Conservation (phyloP, 495 filamentous ascomycete genomes). For the Penicillium goetzii region DNA sequence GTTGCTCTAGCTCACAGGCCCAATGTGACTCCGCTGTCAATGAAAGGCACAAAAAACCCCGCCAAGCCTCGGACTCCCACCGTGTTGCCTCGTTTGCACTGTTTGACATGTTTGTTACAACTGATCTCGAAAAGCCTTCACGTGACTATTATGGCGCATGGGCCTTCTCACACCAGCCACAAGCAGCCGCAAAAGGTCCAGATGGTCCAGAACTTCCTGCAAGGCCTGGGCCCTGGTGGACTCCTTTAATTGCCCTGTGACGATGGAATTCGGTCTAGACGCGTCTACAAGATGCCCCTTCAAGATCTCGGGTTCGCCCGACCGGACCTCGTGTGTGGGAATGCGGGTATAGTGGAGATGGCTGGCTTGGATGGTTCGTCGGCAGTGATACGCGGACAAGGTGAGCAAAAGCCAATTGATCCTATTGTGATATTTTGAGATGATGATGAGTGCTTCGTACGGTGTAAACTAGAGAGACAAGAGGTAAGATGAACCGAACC, state of each 20-base stretch:
- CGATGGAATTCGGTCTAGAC: slow-evolving; percentile 39
- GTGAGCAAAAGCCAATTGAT: neutral
- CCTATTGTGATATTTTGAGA: neutral
- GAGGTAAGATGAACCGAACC: neutral
- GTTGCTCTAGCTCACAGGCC: neutral
- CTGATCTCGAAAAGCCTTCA: neutral
- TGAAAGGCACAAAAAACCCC: slow-evolving; percentile 41
- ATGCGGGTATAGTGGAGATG: slow-evolving; percentile 13
- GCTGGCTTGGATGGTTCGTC: slow-evolving; percentile 7
- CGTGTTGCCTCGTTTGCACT: slow-evolving; percentile 38
- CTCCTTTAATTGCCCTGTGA: slow-evolving; percentile 25
- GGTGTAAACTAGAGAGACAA: slow-evolving; percentile 10
- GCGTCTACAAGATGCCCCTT: slow-evolving; percentile 2
- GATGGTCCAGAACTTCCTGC: slow-evolving; percentile 36
- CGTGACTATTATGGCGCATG: neutral
- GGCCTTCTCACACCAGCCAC: slow-evolving; percentile 17
- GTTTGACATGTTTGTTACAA: slow-evolving; percentile 30
- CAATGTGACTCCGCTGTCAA: slow-evolving; percentile 20
- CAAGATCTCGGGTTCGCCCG: slow-evolving; percentile 17
- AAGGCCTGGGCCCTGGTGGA: slow-evolving; percentile 42
- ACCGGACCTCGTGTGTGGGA: slow-evolving; percentile 10
- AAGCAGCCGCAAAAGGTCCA: slow-evolving; percentile 16
- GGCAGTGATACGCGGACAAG: neutral
- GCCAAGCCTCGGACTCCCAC: slow-evolving; percentile 41
- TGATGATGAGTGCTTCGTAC: slow-evolving; percentile 10